phyloP scores from a whole-genome alignment of 805 yeast genomes.

The Ogataea pignaliae region DNA sequence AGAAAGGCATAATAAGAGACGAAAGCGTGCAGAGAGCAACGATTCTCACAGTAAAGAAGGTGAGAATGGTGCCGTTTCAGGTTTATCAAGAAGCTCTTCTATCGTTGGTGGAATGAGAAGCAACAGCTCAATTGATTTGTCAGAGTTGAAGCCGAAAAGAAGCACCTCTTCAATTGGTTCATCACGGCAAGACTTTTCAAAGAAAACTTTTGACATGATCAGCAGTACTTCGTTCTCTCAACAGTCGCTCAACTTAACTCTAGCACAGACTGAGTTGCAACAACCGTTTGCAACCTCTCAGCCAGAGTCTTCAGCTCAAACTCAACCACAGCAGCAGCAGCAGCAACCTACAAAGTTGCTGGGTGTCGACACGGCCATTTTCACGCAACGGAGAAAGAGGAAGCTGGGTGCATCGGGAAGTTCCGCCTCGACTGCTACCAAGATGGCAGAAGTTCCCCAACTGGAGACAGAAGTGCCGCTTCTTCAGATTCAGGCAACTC shows the following conservation, averaged over 20 bases:
- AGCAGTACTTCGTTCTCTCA: constrained; percentile 20
- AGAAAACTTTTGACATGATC: constrained; percentile 31
- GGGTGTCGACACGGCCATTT: constrained; percentile 9
- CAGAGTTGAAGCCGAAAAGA: constrained; percentile 19
- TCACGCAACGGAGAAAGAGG: constrained; percentile 17
- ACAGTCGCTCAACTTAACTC: not conserved
- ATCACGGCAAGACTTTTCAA: constrained; percentile 19
- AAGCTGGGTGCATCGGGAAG: constrained; percentile 8
- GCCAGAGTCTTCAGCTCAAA: constrained; percentile 5
- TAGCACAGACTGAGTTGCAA: constrained; percentile 2
- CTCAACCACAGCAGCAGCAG: constrained; percentile 2
- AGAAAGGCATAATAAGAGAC: constrained; percentile 4
- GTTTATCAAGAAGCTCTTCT: not conserved
- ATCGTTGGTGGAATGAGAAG: not conserved
- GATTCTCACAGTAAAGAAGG: not conserved
- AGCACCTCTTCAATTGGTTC: constrained; percentile 19
- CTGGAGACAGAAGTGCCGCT: constrained; percentile 8
- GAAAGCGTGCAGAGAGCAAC: constrained; percentile 5
- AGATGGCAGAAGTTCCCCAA: constrained; percentile 14
- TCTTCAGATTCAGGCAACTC: constrained; percentile 18
- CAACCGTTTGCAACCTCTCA: not conserved
- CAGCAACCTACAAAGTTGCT: not conserved
- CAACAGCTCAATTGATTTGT: constrained; percentile 6
- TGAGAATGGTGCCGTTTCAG: not conserved
- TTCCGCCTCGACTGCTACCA: not conserved